Base-by-base conservation (phyloP, 2,329 filamentous ascomycete genomes). In the Tolypocladium guangdongense region DNA sequence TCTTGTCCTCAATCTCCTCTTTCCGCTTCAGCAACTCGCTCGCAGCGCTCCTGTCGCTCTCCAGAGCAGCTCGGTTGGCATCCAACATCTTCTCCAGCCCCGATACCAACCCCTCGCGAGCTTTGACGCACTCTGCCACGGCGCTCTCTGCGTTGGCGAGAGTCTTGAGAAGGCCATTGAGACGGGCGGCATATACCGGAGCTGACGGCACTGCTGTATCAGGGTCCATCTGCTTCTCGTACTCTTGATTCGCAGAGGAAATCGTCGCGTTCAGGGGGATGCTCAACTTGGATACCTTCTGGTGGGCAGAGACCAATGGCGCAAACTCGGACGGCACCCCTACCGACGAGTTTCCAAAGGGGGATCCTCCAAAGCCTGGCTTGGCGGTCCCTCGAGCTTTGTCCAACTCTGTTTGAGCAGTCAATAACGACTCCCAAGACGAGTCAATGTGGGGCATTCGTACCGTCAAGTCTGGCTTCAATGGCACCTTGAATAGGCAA, bases 131-230 rank as follows among this genome's bases (percentile, higher is more conserved):
- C 62, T 96, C 90, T 2, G 88, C 85, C 1, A 97, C 87, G 0
- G 92, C 90, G 52, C 83, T 88, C 69, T 99, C 91, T 4, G 93
- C 93, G 58, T 82, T 88, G 22, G 90, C 89, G 20, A 99, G 78
- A 7, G 84, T 87, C 73, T 93, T 96, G 52, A 97, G 78, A n/a
- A 99, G 77, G 3, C 89, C 87, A 59, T 88, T 91, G 10, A 99
- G 80, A 32, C 90, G 86, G 16, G 92, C 92, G 2, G 93, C 93
- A 64, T 95, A 89, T 22, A 99, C 91, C 1, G 93, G 91, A 0
- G 91, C 86, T 0, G 90, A 87, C 0, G 92, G 90, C 2, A 86
- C 74, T 1, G 81, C 75, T 0, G 79, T 80, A 32, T 77, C 75
- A 0, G 90, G 81, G 60, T 90, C 87, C 52, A 84, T 87, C 64